A percentile compares a stretch with the other conserved stretches of the same genome.
These are phyloP conservation scores for Populus davidiana DNA, from an alignment of 345 rosid species.

Conservation along the genomic window DNA sequence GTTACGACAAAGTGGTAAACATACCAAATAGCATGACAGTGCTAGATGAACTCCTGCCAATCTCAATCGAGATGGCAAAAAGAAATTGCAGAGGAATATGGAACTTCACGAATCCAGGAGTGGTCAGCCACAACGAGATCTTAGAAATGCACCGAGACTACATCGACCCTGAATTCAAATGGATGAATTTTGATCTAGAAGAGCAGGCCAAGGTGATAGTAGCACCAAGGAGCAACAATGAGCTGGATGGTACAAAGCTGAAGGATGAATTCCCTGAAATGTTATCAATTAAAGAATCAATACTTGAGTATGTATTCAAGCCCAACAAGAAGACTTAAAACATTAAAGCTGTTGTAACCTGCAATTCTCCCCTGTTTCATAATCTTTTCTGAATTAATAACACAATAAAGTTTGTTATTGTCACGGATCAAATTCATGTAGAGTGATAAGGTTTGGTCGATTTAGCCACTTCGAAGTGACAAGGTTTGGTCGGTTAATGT, in stretches of 20 bases:
- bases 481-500: no score
- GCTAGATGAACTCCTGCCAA: constrained; percentile 56
- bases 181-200: constrained; percentile 49
- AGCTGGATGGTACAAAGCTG: constrained; percentile 50
- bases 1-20: constrained; percentile 52
- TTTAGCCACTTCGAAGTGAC: no score
- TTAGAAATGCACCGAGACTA: constrained; percentile 47
- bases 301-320: constrained; percentile 45
- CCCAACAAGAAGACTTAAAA: constrained; percentile 42
- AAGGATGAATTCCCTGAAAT: constrained; percentile 53
- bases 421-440: no score
- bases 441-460: no score
- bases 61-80: constrained; percentile 60
- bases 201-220: constrained; percentile 55
- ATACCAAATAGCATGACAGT: constrained; percentile 66
- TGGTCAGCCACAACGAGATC: constrained; percentile 54
- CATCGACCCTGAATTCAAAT: constrained; percentile 44
- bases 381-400: no score
- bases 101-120: constrained; percentile 69
- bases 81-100: constrained; percentile 52
- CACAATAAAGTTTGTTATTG: no score
- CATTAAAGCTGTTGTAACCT: background rate
- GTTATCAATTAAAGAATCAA: constrained; percentile 51
- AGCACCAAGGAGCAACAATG: constrained; percentile 61
- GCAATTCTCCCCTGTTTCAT: no score